phyloP scores from a whole-genome alignment of 1,284 basidiomycete species.

The Apiotrichum montevideense region DNA sequence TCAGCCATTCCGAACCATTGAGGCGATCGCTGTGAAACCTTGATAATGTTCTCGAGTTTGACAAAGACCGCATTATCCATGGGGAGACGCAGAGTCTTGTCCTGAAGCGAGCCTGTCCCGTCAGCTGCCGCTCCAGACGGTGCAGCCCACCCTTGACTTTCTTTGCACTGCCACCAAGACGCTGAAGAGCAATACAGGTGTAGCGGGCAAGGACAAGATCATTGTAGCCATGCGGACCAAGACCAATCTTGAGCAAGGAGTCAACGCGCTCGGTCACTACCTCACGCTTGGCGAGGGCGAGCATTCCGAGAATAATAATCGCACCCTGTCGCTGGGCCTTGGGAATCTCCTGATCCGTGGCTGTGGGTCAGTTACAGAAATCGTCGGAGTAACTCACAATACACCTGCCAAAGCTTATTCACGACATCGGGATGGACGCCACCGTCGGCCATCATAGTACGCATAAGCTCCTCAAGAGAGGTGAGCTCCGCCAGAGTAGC shows the following conservation, averaged over 20 bases:
- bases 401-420: conserved; percentile 89
- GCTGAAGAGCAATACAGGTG: conserved; percentile 86
- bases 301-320: conserved; percentile 92
- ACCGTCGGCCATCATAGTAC: conserved; percentile 76
- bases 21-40: conserved; percentile 69
- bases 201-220: conserved; percentile 88
- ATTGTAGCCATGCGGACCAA: conserved; percentile 73
- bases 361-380: conserved; percentile 45
- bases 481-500: conserved; percentile 93
- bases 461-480: conserved; percentile 91
- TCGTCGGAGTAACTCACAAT: conserved; percentile 58
- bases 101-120: conserved; percentile 66
- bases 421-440: conserved; percentile 80
- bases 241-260: conserved; percentile 75
- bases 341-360: conserved; percentile 65
- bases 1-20: conserved; percentile 94
- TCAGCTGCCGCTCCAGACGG: neutral
- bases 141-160: conserved; percentile 76
- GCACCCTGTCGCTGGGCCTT: conserved; percentile 81
- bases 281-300: conserved; percentile 75
- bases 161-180: conserved; percentile 88
- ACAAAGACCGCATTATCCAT: conserved; percentile 85
- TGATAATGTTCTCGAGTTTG: conserved; percentile 70
- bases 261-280: conserved; percentile 87
- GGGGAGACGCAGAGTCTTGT: conserved; percentile 77